Evolutionary conservation across 2,329 filamentous ascomycete genomes (phyloP).

Genomic region (Pseudogymnoascus sp.): DNA sequence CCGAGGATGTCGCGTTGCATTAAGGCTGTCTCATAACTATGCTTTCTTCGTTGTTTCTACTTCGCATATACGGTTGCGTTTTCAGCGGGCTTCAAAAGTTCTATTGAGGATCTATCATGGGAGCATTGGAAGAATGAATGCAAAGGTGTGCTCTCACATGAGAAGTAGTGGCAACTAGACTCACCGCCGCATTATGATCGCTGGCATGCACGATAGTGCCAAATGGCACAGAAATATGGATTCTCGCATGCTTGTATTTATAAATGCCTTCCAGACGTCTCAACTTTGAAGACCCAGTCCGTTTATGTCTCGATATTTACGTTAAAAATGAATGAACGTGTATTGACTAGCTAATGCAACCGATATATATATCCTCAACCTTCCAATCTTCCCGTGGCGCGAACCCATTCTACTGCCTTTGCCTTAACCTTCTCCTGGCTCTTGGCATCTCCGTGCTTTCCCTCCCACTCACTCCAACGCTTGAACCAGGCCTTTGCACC

Average conservation of each 20-base stretch:
- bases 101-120: constrained; percentile 10
- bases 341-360: constrained; percentile 8
- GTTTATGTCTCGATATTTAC: constrained; percentile 6
- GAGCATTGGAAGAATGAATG: constrained; percentile 8
- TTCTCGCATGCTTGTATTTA: constrained; percentile 12
- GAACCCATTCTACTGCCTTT: constrained; percentile 65
- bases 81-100: constrained; percentile 10
- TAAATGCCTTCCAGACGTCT: constrained; percentile 11
- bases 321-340: constrained; percentile 7
- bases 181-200: constrained; percentile 11
- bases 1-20: constrained; percentile 7
- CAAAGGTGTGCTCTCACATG: constrained; percentile 5
- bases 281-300: constrained; percentile 11
- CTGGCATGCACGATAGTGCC: constrained; percentile 11
- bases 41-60: constrained; percentile 11
- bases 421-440: constrained; percentile 64
- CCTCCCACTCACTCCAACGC: constrained; percentile 86
- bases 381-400: constrained; percentile 6
- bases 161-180: constrained; percentile 10
- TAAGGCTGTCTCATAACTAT: constrained; percentile 8
- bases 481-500: constrained; percentile 85
- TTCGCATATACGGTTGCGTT: constrained; percentile 11
- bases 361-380: not conserved
- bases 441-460: constrained; percentile 63
- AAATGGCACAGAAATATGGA: constrained; percentile 11